Conservation (phyloP, 495 filamentous ascomycete genomes). For the Hypoxylon rickii region DNA sequence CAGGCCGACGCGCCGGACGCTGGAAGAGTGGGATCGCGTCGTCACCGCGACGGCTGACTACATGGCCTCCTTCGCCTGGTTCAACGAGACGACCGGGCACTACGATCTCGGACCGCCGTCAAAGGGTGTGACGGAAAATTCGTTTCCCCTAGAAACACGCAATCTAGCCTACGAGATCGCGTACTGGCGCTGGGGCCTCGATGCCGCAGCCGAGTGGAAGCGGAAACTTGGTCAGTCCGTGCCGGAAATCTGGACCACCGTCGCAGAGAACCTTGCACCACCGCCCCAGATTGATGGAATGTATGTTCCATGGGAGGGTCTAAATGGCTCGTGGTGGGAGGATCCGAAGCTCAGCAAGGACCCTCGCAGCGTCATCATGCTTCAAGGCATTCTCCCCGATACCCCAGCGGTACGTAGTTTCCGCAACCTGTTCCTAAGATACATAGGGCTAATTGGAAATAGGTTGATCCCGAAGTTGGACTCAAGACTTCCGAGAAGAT, state of each 20-base stretch:
- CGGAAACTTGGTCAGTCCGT: conserved; percentile 38
- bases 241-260: conserved; percentile 39
- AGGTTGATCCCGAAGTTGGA: conserved; percentile 39
- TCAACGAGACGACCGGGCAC: conserved; percentile 41
- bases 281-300: conserved; percentile 42
- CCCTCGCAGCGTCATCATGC: conserved; percentile 44
- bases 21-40: conserved; percentile 45
- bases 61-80: conserved; percentile 47
- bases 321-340: conserved; percentile 44
- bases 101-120: conserved; percentile 49
- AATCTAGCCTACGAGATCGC: conserved; percentile 46
- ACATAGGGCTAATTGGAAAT: too few relatives aligned
- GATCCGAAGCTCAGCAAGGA: conserved; percentile 40
- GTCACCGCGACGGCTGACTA: conserved; percentile 45
- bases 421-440: too few relatives aligned
- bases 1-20: conserved; percentile 33
- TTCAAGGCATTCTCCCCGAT: conserved; percentile 42
- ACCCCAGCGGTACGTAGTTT: conserved; percentile 22
- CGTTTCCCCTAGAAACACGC: conserved; percentile 40
- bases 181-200: conserved; percentile 54
- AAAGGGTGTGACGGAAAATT: conserved; percentile 48
- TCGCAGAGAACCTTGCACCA: conserved; percentile 42
- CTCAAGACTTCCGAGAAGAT: conserved; percentile 40
- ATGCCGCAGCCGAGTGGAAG: conserved; percentile 37
- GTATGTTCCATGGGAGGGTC: conserved; percentile 44